These are phyloP conservation scores for Ophiocordyceps polyrhachis-furcata DNA, from an alignment of 2,329 filamentous ascomycete genomes.

Conservation along the genomic window DNA sequence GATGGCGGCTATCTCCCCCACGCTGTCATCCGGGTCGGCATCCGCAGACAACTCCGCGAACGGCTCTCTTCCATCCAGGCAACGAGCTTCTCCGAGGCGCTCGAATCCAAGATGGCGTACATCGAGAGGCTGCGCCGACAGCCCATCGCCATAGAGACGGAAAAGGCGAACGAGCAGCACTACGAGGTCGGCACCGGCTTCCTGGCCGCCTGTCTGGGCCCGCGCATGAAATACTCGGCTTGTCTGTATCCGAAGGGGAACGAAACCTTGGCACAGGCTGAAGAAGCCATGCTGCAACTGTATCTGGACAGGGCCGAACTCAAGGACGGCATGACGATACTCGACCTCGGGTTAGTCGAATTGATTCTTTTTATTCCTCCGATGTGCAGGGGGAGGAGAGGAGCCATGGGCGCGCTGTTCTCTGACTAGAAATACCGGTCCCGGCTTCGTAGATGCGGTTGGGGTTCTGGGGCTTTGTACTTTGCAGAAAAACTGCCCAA, in stretches of 20 bases:
- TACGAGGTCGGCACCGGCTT: conserved; percentile 55
- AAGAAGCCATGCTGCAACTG: conserved; percentile 43
- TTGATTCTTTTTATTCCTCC: neutral
- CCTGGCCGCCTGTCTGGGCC: conserved; percentile 40
- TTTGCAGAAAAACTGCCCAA: conserved; percentile 46
- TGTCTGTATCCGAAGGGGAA: conserved; percentile 44
- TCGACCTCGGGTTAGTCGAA: conserved; percentile 37
- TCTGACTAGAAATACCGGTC: neutral
- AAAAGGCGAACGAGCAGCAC: conserved; percentile 47
- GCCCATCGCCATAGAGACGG: conserved; percentile 51
- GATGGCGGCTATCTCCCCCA: conserved; percentile 48
- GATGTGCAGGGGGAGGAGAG: too few species aligned
- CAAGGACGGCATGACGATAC: conserved; percentile 38
- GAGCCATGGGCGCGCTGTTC: too few species aligned
- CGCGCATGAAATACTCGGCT: conserved; percentile 54
- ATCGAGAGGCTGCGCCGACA: conserved; percentile 36
- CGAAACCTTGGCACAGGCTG: conserved; percentile 46
- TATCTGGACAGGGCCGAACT: conserved; percentile 44
- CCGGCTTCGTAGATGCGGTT: conserved; percentile 36
- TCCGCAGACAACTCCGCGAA: conserved; percentile 44
- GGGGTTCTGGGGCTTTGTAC: conserved; percentile 47
- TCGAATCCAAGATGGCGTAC: conserved; percentile 44
- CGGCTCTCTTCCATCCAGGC: conserved; percentile 36
- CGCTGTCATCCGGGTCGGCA: conserved; percentile 42
- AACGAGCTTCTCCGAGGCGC: conserved; percentile 31